Evolutionary conservation across 2,329 filamentous ascomycete genomes (phyloP), one percentile per base, ranked within the genome.

Genomic region (Fusarium euwallaceae): DNA sequence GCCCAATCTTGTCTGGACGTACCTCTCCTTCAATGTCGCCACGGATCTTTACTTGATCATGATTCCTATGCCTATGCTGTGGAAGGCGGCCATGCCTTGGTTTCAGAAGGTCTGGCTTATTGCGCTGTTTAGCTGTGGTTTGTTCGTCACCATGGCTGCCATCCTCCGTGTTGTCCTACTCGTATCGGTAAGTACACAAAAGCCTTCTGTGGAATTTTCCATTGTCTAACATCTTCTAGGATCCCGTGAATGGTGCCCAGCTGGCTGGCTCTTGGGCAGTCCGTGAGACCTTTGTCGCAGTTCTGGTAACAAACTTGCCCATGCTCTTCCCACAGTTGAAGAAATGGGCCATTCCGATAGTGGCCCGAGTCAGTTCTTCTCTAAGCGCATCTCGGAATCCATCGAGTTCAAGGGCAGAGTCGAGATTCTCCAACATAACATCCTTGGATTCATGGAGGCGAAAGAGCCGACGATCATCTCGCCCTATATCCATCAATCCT

Each of bases 31-130:
- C 69, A 91, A 91, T 71, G 85, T 90, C 4, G 73, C 82, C 2
- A 92, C 89, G 4, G 90, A 92, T 72, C 61, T 90, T 1, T 91
- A 91, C 72, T 82, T 91, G 17, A 87, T 91, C 66, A 85, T 86
- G 32, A 90, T 91, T 41, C 89, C 89, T 0, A 82, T 90, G 6
- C 89, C 89, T 2, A 88, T 90, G 80, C 80, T 84, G 1, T 86
- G 82, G 81, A 78, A 79, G 61, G 82, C 83, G 5, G 81, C 72
- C 9, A 78, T 86, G 71, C 81, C 78, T 10, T 76, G 78, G 12
- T 41, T 72, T 6, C 84, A 84, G 71, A 86, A 86, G 67, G 72
- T 81, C 16, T 82, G 82, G 1, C 80, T 85, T 48, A 82, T 82
- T 16, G 64, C 83, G 6, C 78, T 86, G 4, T 84, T 86, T 32